Conservation (phyloP, 768 basidiomycete genomes). For the Lactarius evosmus region DNA sequence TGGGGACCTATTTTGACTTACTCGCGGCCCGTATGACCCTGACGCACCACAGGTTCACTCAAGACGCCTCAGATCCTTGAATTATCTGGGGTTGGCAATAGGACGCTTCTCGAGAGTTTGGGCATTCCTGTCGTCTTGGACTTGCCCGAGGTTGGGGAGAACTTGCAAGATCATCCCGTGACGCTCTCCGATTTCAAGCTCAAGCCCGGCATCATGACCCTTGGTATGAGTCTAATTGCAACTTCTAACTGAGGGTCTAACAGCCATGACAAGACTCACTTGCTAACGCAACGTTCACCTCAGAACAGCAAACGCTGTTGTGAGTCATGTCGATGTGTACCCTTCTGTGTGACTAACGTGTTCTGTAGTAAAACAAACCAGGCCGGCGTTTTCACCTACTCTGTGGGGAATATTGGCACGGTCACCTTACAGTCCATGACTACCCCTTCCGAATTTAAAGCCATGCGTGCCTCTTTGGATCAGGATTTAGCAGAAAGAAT, state of each 20-base stretch:
- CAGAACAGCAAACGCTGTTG: slow-evolving; percentile 20
- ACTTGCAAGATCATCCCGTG: slow-evolving; percentile 27
- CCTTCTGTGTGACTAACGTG: background rate
- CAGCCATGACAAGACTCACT: slow-evolving; percentile 14
- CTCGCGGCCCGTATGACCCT: background rate
- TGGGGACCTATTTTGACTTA: background rate
- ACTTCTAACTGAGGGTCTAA: slow-evolving; percentile 1
- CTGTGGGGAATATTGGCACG: slow-evolving; percentile 18
- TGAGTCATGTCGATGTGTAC: background rate
- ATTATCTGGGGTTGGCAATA: slow-evolving; percentile 24
- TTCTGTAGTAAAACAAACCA: slow-evolving; percentile 13
- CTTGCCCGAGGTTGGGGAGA: slow-evolving; percentile 27
- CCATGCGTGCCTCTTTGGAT: slow-evolving; percentile 22
- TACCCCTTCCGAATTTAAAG: slow-evolving; percentile 20
- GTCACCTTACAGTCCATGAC: slow-evolving; percentile 23
- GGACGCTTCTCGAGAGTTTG: slow-evolving; percentile 20
- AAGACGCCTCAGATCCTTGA: slow-evolving; percentile 28
- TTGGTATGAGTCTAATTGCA: slow-evolving; percentile 13
- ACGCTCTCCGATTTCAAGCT: slow-evolving; percentile 25
- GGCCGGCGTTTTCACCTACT: slow-evolving; percentile 23
- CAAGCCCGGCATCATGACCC: slow-evolving; percentile 19
- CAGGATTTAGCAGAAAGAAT: slow-evolving; percentile 11
- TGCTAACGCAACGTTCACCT: slow-evolving; percentile 19
- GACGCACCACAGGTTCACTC: slow-evolving; percentile 20
- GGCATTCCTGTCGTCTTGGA: slow-evolving; percentile 25